phyloP scores from a whole-genome alignment of 305 asterid species.

The Fraxinus floribunda region DNA sequence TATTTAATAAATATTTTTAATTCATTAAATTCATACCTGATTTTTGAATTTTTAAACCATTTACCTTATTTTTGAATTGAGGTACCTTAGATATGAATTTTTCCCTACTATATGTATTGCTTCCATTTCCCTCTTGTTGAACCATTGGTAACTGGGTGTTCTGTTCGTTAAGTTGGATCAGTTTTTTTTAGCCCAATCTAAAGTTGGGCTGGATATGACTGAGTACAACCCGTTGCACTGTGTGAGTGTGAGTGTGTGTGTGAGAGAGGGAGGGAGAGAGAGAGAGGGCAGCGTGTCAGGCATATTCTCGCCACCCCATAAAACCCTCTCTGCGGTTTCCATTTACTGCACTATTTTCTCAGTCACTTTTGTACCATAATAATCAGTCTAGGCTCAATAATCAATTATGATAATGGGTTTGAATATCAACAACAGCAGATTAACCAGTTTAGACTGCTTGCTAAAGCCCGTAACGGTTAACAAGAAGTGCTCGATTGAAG shows the following conservation, averaged over 20 bases:
- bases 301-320: conserved; percentile 19
- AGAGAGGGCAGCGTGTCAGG: conserved; percentile 20
- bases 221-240: background rate
- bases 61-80: too few relatives aligned
- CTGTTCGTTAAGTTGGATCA: background rate
- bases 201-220: background rate
- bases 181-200: background rate
- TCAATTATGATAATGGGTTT: background rate
- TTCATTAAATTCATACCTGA: too few relatives aligned
- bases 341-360: background rate
- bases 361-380: background rate
- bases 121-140: background rate
- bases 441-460: background rate
- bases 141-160: background rate
- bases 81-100: too few relatives aligned
- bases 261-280: background rate
- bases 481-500: background rate
- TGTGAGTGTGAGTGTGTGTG: too few relatives aligned
- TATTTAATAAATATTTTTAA: too few relatives aligned
- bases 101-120: background rate
- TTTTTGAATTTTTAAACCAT: too few relatives aligned
- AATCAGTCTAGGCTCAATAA: background rate
- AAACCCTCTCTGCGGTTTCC: background rate
- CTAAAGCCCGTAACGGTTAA: background rate
- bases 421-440: background rate